Percentiles rank a stretch among this genome's conserved stretches.
Conservation (phyloP, 1,284 basidiomycete genomes). For the Ustilago vetiveriae region DNA sequence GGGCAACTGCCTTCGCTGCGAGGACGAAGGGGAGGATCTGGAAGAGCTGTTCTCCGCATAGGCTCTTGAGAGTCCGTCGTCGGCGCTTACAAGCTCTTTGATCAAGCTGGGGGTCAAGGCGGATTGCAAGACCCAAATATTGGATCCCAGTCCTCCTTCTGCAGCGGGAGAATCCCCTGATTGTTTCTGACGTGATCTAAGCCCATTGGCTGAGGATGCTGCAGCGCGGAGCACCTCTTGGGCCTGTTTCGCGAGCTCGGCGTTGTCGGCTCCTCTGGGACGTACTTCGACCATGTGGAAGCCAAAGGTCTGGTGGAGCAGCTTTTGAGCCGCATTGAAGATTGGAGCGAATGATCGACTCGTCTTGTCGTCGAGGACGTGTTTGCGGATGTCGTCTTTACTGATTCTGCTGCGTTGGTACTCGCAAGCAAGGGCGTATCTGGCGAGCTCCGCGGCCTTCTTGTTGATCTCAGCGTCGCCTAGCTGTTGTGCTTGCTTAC, state of each 20-base stretch:
- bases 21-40: conserved; percentile 3
- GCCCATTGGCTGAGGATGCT: conserved; percentile 24
- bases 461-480: conserved; percentile 39
- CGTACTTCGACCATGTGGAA: conserved; percentile 55
- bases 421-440: conserved; percentile 53
- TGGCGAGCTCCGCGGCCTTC: conserved; percentile 50
- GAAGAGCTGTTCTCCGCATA: conserved; percentile 7
- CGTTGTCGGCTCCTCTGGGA: conserved; percentile 49
- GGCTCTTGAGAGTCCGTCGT: conserved; percentile 20
- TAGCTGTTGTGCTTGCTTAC: conserved; percentile 25
- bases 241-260: conserved; percentile 32
- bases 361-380: conserved; percentile 32
- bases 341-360: conserved; percentile 41
- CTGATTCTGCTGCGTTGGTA: conserved; percentile 32
- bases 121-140: conserved; percentile 33
- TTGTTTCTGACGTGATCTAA: conserved; percentile 17
- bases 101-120: conserved; percentile 9
- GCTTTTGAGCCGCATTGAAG: conserved; percentile 55
- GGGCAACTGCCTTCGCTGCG: conserved; percentile 6
- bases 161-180: conserved; percentile 4
- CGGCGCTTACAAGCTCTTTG: conserved; percentile 6
- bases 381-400: conserved; percentile 44
- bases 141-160: conserved; percentile 15
- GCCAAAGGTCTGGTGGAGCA: conserved; percentile 48
- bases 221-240: conserved; percentile 29